Evolutionary conservation across 192 early-diverging fungal species (phyloP).

Genomic region (Linnemannia zychae): DNA sequence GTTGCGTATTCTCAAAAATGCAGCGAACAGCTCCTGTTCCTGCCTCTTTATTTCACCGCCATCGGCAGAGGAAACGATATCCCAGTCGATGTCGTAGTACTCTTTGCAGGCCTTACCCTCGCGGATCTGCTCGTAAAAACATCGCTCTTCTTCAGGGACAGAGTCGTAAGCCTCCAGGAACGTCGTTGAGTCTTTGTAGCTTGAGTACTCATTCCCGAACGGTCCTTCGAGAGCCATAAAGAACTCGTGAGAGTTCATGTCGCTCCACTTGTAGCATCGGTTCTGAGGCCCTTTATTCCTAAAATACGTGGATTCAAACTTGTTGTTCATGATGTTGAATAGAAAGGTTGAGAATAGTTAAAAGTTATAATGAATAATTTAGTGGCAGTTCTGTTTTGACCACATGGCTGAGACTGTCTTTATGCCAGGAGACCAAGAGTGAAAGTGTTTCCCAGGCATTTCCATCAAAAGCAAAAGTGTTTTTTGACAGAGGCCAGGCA

Average conservation of each 20-base stretch:
- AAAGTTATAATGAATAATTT: too few relatives aligned
- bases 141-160: background rate
- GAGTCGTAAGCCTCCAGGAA: slow-evolving; percentile 2
- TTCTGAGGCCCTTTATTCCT: too few relatives aligned
- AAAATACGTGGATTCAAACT: too few relatives aligned
- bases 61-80: background rate
- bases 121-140: background rate
- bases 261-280: background rate
- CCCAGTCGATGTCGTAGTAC: background rate
- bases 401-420: too few relatives aligned
- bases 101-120: background rate
- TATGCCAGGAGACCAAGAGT: too few relatives aligned
- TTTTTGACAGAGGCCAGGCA: too few relatives aligned
- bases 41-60: background rate
- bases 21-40: background rate
- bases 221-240: background rate
- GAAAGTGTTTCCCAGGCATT: too few relatives aligned
- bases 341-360: too few relatives aligned
- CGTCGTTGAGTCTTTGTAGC: slow-evolving; percentile 1
- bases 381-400: too few relatives aligned
- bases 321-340: too few relatives aligned
- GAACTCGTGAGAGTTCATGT: background rate
- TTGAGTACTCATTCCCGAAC: background rate
- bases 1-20: background rate
- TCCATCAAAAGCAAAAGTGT: too few relatives aligned